Percentiles rank a stretch among this genome's conserved stretches.
These are phyloP conservation scores for Epithemia pelagica DNA, from an alignment of 108 stramenopile species.

Conservation along the genomic window DNA sequence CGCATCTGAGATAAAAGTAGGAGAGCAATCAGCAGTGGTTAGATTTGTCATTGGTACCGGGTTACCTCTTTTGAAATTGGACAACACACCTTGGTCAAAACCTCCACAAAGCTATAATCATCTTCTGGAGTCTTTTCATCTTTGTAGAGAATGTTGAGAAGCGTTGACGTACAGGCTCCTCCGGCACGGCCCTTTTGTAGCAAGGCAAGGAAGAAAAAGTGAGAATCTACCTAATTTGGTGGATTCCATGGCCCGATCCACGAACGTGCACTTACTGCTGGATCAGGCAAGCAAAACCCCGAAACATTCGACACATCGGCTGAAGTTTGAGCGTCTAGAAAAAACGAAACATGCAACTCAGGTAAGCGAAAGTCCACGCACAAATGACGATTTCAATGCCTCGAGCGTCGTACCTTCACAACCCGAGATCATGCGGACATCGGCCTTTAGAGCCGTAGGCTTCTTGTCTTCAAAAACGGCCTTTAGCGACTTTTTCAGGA, in stretches of 20 bases:
- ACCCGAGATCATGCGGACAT: slow-evolving; percentile 66
- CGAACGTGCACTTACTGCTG: slow-evolving; percentile 30
- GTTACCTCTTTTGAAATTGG: not conserved
- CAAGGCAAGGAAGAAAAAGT: too few relatives aligned
- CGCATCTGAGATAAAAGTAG: slow-evolving; percentile 9
- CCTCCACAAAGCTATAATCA: slow-evolving; percentile 10
- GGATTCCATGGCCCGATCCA: too few relatives aligned
- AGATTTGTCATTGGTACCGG: too few relatives aligned
- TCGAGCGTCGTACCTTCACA: not conserved
- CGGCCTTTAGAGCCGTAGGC: not conserved
- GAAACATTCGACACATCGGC: slow-evolving; percentile 75
- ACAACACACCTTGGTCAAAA: slow-evolving; percentile 49
- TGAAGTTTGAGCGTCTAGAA: slow-evolving; percentile 79
- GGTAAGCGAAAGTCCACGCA: slow-evolving; percentile 48
- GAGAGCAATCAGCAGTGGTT: too few relatives aligned
- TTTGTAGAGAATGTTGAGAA: slow-evolving; percentile 64
- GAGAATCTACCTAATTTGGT: too few relatives aligned
- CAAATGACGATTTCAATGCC: slow-evolving; percentile 10
- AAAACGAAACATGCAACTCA: slow-evolving; percentile 56
- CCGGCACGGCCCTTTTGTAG: slow-evolving; percentile 54
- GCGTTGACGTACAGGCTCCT: slow-evolving; percentile 85
- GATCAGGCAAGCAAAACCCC: slow-evolving; percentile 65
- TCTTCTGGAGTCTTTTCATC: slow-evolving; percentile 7
- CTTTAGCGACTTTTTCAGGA: not conserved
- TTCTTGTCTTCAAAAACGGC: slow-evolving; percentile 3